These are phyloP conservation scores for Stenocarpella maydis DNA, from an alignment of 2,329 filamentous ascomycete species.

Conservation along the genomic window DNA sequence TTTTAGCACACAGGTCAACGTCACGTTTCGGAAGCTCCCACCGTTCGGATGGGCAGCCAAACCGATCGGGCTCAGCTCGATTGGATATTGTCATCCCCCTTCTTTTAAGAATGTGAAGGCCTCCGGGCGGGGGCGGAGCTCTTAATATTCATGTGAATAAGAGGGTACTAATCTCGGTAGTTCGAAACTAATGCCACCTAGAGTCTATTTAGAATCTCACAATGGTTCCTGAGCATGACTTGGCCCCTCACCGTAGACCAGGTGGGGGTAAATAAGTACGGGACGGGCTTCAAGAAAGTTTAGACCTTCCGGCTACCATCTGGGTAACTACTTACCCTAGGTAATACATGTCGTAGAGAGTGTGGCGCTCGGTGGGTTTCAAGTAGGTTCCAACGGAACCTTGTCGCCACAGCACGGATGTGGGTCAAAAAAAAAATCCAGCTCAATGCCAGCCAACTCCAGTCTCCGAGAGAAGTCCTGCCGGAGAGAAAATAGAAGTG, in stretches of 20 bases:
- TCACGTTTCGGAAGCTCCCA: conserved; percentile 10
- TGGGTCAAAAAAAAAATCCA: neutral
- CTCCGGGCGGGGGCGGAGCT: neutral
- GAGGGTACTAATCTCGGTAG: neutral
- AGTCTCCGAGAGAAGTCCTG: conserved; percentile 18
- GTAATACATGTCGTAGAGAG: too few relatives aligned
- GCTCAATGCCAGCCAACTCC: conserved; percentile 1
- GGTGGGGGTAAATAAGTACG: neutral
- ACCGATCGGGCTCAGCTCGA: conserved; percentile 9
- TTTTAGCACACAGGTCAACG: neutral
- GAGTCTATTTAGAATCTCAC: neutral
- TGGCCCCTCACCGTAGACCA: neutral
- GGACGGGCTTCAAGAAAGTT: conserved; percentile 9
- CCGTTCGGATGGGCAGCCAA: neutral
- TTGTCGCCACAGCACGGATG: neutral
- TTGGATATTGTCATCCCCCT: conserved; percentile 4
- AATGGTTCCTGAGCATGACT: neutral
- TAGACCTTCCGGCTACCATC: conserved; percentile 1
- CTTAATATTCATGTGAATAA: neutral
- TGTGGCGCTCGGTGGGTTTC: conserved; percentile 15
- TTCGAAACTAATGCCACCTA: neutral
- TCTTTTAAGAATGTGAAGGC: neutral
- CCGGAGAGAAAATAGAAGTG: neutral
- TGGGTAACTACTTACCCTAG: too few relatives aligned
- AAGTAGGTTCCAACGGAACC: conserved; percentile 1